Base-by-base conservation (phyloP, 176 grass and related monocot species). In the Dendrocalamus sinicus region DNA sequence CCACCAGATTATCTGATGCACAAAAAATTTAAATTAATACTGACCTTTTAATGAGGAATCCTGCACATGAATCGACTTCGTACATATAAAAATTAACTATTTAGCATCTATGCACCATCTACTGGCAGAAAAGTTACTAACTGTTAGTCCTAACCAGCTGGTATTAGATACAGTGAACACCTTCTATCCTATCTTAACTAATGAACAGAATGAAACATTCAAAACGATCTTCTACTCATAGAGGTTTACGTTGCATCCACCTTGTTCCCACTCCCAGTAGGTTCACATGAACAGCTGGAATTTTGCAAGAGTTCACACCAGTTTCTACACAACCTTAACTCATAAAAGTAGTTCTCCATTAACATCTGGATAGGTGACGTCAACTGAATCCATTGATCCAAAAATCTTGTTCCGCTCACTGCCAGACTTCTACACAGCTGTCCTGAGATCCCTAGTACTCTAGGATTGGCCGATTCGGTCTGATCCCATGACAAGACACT, bases 1-100 rank as follows among this genome's bases (percentile, higher is more conserved):
- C 96, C 63, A 98, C 93, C 5, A 98, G 85, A 92, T 98, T 98
- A 88, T 98, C 96, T 98, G 75, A 83, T 59, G 54, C 8, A 10
- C 57, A 7, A 84, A 8, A 72, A 63, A 24, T 41, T 35, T 35
- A 3, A 35, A 35, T 35, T 73, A 61, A 19, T 5, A 24, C 58
- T 23, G 45, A 47, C 45, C 61, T 76, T 85, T 37, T 76, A 51
- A 67, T 63, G 51, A 40, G 26, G 16, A 72, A 76, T 20, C 8
- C 2, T 43, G 19, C 48, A 86, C 30, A 58, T 13, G 24, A 54
- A 81, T 81, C 15, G 23, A 8, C 55, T 12, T 32, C 15, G 70
- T 28, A 26, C 19, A 15, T 47, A 47, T 55, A 60, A 48, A 24
- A 14, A 47, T 47, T 47, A 47, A 11, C 44, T 83, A 7, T 50